Conservation (phyloP, 306 rosid species). For the Lathyrus sativus region DNA sequence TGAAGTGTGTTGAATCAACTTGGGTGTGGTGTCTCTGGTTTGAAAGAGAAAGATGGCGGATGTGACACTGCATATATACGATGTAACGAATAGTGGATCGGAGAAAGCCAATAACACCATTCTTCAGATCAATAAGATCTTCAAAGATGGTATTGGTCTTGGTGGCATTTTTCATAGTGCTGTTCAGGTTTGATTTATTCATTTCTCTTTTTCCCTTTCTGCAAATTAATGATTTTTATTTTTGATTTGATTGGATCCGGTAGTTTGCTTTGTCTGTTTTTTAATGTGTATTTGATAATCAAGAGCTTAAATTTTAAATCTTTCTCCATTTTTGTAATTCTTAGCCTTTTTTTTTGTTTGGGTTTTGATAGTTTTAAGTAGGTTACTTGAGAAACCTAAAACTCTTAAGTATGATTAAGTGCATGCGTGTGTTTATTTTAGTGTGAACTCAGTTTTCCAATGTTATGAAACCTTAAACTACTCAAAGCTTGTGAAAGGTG, state of each 20-base stretch:
- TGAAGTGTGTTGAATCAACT: constrained; percentile 42
- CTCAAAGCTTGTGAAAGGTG: not conserved
- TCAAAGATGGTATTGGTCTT: constrained; percentile 94
- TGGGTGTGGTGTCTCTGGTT: constrained; percentile 4
- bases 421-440: not conserved
- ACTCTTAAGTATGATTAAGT: not conserved
- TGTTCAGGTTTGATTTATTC: constrained; percentile 62
- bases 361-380: not conserved
- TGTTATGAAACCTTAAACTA: not conserved
- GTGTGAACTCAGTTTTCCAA: not conserved
- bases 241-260: constrained; percentile 42
- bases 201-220: constrained; percentile 5
- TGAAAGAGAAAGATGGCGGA: constrained; percentile 67
- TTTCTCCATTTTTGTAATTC: not conserved
- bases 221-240: constrained; percentile 4
- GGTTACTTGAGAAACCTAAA: constrained; percentile 10
- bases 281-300: not conserved
- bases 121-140: constrained; percentile 95
- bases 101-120: constrained; percentile 94
- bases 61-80: constrained; percentile 83
- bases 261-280: not conserved
- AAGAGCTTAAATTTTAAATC: not conserved
- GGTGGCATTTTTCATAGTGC: constrained; percentile 99
- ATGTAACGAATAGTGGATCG: constrained; percentile 98
- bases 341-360: not conserved